phyloP scores from a whole-genome alignment of 352 stramenopile genomes.

The Phytopythium sindhum region DNA sequence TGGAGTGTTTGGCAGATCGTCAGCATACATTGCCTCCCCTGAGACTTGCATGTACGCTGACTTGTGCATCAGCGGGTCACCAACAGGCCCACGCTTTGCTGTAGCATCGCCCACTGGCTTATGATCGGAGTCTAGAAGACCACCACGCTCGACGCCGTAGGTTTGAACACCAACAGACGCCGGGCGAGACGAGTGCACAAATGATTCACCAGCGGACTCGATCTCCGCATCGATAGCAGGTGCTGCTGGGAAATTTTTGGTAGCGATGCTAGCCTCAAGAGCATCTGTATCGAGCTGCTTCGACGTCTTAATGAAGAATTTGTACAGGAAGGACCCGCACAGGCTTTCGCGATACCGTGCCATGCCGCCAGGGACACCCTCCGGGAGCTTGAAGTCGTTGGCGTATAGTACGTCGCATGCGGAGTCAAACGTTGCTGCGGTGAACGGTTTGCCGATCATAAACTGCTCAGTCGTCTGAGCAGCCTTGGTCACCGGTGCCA shows the following conservation, averaged over 20 bases:
- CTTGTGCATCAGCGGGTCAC: conserved; percentile 90
- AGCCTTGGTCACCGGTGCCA: conserved; percentile 67
- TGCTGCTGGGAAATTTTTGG: conserved; percentile 15
- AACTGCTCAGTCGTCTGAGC: conserved; percentile 51
- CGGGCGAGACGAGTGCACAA: conserved; percentile 52
- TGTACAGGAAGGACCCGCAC: conserved; percentile 93
- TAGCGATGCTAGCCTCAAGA: not conserved
- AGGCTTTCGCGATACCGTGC: conserved; percentile 93
- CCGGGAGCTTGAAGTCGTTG: conserved; percentile 89
- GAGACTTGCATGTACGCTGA: conserved; percentile 93
- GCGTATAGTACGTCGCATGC: conserved; percentile 79
- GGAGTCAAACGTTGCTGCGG: conserved; percentile 70
- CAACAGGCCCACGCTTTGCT: conserved; percentile 68
- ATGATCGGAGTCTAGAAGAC: conserved; percentile 64
- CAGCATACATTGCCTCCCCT: conserved; percentile 93
- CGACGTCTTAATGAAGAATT: conserved; percentile 88
- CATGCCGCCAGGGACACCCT: conserved; percentile 92
- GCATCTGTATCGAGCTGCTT: conserved; percentile 1
- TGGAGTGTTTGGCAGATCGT: conserved; percentile 89
- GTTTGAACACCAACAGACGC: conserved; percentile 50
- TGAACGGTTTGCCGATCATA: conserved; percentile 83
- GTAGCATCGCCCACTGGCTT: conserved; percentile 32
- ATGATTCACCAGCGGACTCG: conserved; percentile 52
- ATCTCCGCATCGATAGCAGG: conserved; percentile 34
- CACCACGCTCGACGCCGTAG: conserved; percentile 59